A percentile compares a stretch with the other conserved stretches of the same genome.
Evolutionary conservation across 2,329 filamentous ascomycete species (phyloP).

Genomic region (Simplicillium sp.): DNA sequence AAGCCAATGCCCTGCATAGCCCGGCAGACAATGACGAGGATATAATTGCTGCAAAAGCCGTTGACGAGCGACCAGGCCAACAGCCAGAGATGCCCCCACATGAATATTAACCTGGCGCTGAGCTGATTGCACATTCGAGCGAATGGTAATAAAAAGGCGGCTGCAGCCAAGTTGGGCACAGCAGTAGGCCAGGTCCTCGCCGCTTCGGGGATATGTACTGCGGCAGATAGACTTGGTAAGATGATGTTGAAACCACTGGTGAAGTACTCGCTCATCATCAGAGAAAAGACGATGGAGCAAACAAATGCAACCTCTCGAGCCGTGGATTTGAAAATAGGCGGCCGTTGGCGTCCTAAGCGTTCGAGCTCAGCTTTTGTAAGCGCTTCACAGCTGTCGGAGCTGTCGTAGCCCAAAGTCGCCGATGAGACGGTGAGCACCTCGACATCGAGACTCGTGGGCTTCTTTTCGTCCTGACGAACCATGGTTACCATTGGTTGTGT

Average conservation of each 20-base stretch:
- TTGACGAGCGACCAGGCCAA: constrained; percentile 53
- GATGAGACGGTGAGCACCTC: not conserved
- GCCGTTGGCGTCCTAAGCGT: constrained; percentile 47
- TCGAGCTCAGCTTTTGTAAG: constrained; percentile 30
- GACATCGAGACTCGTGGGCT: not conserved
- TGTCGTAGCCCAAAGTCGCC: not conserved
- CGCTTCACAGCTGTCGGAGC: not conserved
- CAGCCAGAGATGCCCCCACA: constrained; percentile 48
- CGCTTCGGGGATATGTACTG: constrained; percentile 50
- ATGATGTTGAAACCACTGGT: constrained; percentile 25
- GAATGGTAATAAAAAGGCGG: constrained; percentile 46
- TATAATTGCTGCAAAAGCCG: constrained; percentile 52
- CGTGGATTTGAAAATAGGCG: constrained; percentile 37
- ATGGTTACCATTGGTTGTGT: not conserved
- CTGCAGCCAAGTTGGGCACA: constrained; percentile 45
- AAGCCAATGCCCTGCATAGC: constrained; percentile 60
- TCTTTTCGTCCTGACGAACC: not conserved
- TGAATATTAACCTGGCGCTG: constrained; percentile 46
- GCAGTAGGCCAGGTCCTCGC: constrained; percentile 54
- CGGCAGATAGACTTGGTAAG: constrained; percentile 50
- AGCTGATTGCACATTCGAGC: constrained; percentile 48
- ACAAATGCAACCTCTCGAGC: constrained; percentile 47
- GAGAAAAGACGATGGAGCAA: constrained; percentile 5
- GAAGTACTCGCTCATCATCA: constrained; percentile 9
- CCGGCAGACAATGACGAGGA: constrained; percentile 59